phyloP scores from a whole-genome alignment of 1,139 yeast genomes.

The Arxiozyma slooffiae region DNA sequence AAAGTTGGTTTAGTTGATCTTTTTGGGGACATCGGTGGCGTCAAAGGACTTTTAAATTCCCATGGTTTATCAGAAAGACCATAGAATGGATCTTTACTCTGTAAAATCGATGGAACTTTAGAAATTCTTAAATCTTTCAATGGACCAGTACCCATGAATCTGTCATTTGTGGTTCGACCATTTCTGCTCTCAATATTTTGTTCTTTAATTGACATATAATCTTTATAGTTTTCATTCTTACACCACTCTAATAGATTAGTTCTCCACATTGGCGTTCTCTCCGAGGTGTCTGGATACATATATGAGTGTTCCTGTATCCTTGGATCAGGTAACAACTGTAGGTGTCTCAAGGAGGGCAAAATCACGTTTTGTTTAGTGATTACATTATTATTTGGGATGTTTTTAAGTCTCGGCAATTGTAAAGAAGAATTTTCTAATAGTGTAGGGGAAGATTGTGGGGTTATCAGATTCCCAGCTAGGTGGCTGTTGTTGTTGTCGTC shows the following conservation, averaged over 20 bases:
- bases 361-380: conserved; percentile 2
- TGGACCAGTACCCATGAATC: neutral
- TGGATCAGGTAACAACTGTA: conserved; percentile 27
- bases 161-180: neutral
- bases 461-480: conserved; percentile 7
- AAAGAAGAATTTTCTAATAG: neutral
- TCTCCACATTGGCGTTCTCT: conserved; percentile 26
- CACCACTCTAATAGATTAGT: conserved; percentile 28
- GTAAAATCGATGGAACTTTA: conserved; percentile 19
- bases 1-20: neutral
- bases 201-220: conserved; percentile 23
- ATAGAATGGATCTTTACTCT: conserved; percentile 22
- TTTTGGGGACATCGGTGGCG: conserved; percentile 30
- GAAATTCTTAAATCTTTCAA: neutral
- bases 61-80: conserved; percentile 15
- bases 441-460: conserved; percentile 18
- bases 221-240: conserved; percentile 24
- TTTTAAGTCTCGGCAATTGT: conserved; percentile 1
- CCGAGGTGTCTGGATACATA: conserved; percentile 30
- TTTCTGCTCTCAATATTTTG: conserved; percentile 6
- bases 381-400: neutral
- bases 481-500: neutral
- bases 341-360: conserved; percentile 27
- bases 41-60: conserved; percentile 18
- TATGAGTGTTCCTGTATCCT: conserved; percentile 24